These are phyloP conservation scores for Microcera coccophila DNA, from an alignment of 2,329 filamentous ascomycete genomes.

Conservation along the genomic window DNA sequence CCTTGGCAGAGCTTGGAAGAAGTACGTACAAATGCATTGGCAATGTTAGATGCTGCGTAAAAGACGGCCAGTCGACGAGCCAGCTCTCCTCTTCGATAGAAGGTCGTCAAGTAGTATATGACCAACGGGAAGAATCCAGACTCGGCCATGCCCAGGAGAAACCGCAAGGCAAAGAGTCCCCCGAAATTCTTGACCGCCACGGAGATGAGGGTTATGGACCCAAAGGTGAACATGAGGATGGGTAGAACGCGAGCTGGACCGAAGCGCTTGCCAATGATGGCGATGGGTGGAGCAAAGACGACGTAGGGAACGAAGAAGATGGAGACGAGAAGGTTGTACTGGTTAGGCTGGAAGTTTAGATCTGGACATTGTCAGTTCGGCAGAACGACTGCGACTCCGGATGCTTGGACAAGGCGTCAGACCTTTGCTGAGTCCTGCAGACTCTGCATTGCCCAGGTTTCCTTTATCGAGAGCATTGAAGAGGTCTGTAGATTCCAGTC, in stretches of 20 bases:
- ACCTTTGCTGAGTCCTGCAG: slow-evolving; percentile 42
- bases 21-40: slow-evolving; percentile 55
- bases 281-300: slow-evolving; percentile 56
- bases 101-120: slow-evolving; percentile 50
- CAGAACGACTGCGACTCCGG: slow-evolving; percentile 38
- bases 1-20: too few species aligned
- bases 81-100: slow-evolving; percentile 46
- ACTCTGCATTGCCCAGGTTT: slow-evolving; percentile 53
- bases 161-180: slow-evolving; percentile 47
- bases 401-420: slow-evolving; percentile 28
- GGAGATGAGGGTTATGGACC: slow-evolving; percentile 59
- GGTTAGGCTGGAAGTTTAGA: slow-evolving; percentile 51
- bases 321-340: slow-evolving; percentile 68
- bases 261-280: slow-evolving; percentile 66
- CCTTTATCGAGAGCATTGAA: slow-evolving; percentile 46
- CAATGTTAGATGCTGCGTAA: slow-evolving; percentile 72
- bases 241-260: slow-evolving; percentile 64
- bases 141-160: slow-evolving; percentile 51
- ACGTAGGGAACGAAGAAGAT: slow-evolving; percentile 77
- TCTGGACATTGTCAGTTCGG: slow-evolving; percentile 34
- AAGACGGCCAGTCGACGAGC: slow-evolving; percentile 56
- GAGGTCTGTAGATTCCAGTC: slow-evolving; percentile 30
- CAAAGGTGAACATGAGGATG: slow-evolving; percentile 67
- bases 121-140: slow-evolving; percentile 52
- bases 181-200: slow-evolving; percentile 48